Percentiles rank a stretch among this genome's conserved stretches.
Evolutionary conservation across 345 rosid genomes (phyloP).

Genomic region (Linum lewisii): DNA sequence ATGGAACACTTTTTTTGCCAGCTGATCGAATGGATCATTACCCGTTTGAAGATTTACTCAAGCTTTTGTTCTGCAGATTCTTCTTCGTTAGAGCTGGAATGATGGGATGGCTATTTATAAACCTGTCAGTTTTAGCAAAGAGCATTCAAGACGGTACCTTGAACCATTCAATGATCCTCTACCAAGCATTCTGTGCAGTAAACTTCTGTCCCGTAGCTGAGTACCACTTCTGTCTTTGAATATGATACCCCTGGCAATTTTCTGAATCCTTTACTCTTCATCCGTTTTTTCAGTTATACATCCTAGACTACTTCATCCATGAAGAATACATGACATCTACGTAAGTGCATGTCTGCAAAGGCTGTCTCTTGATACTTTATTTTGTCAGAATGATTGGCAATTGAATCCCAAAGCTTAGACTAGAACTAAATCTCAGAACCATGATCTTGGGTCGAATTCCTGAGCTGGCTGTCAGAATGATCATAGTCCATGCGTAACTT

Average conservation of each 20-base stretch:
- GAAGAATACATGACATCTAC: slow-evolving; percentile 96
- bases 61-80: slow-evolving; percentile 39
- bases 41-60: too few species aligned
- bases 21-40: too few species aligned
- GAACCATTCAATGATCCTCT: slow-evolving; percentile 69
- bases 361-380: too few species aligned
- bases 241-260: slow-evolving; percentile 3
- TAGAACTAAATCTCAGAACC: not conserved
- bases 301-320: slow-evolving; percentile 68
- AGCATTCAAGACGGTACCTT: slow-evolving; percentile 44
- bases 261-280: slow-evolving; percentile 5
- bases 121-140: slow-evolving; percentile 72
- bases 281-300: slow-evolving; percentile 46
- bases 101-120: slow-evolving; percentile 97
- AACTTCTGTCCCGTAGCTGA: slow-evolving; percentile 14
- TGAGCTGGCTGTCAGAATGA: not conserved
- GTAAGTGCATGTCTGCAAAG: slow-evolving; percentile 35
- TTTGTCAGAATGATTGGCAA: too few species aligned
- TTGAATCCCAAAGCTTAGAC: too few species aligned
- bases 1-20: too few species aligned
- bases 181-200: slow-evolving; percentile 73
- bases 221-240: not conserved
- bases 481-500: not conserved
- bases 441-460: not conserved
- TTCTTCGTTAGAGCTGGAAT: slow-evolving; percentile 95